These are phyloP conservation scores for Botrytis tulipae DNA, from an alignment of 2,329 filamentous ascomycete species.

Conservation along the genomic window DNA sequence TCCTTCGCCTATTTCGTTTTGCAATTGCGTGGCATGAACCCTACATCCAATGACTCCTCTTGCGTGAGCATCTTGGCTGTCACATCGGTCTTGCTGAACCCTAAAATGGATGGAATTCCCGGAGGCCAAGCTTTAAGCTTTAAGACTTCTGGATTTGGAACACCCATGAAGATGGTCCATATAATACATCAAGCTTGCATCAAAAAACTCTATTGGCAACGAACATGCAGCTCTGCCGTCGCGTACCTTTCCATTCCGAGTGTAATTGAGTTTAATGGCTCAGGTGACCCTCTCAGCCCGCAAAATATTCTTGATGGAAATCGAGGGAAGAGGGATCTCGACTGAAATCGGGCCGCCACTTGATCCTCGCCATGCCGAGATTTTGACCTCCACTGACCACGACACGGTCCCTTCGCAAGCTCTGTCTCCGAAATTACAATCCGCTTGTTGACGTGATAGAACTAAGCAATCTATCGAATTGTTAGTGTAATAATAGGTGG, in stretches of 20 bases:
- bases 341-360: background rate
- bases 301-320: background rate
- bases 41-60: constrained; percentile 1
- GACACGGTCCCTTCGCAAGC: background rate
- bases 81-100: background rate
- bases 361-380: background rate
- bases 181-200: constrained; percentile 3
- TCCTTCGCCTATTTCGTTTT: constrained; percentile 7
- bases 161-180: background rate
- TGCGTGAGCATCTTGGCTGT: background rate
- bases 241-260: background rate
- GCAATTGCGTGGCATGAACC: background rate
- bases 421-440: background rate
- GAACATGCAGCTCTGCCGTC: constrained; percentile 10
- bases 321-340: background rate
- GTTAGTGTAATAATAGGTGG: background rate
- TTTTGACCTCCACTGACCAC: background rate
- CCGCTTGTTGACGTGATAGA: background rate
- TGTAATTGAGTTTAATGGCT: background rate
- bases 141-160: background rate
- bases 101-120: background rate
- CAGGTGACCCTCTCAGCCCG: constrained; percentile 1
- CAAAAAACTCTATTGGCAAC: background rate
- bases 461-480: background rate
- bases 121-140: background rate